These are phyloP conservation scores for Metarhizium anisopliae DNA, from an alignment of 2,329 filamentous ascomycete species.

Conservation along the genomic window DNA sequence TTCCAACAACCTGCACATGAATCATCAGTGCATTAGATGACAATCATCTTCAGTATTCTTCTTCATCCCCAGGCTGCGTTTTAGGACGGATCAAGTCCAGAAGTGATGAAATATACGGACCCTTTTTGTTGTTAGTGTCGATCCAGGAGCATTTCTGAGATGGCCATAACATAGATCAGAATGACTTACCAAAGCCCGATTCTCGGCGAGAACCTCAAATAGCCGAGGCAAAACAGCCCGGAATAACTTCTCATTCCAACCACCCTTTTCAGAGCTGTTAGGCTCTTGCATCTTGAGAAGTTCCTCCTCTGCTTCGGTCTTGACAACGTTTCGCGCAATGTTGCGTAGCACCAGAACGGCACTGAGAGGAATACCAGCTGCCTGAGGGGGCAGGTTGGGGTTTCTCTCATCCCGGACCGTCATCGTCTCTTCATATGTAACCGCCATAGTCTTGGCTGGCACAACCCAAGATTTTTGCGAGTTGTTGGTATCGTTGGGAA, in stretches of 20 bases:
- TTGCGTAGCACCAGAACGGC: constrained; percentile 72
- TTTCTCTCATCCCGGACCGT: constrained; percentile 49
- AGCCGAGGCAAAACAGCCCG: constrained; percentile 54
- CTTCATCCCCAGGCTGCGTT: constrained; percentile 16
- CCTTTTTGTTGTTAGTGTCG: constrained; percentile 18
- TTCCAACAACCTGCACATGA: not conserved
- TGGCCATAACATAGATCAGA: not conserved
- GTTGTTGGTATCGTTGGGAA: constrained; percentile 10
- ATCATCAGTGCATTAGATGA: not conserved
- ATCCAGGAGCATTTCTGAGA: not conserved
- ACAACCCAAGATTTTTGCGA: constrained; percentile 34
- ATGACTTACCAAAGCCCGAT: constrained; percentile 46
- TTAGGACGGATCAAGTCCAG: constrained; percentile 26
- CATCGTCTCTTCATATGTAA: constrained; percentile 48
- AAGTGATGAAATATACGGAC: constrained; percentile 31
- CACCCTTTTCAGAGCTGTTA: constrained; percentile 34
- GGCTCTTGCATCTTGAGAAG: constrained; percentile 38
- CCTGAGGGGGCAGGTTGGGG: constrained; percentile 48
- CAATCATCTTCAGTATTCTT: constrained; percentile 2
- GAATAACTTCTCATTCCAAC: constrained; percentile 62
- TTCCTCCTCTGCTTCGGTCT: constrained; percentile 50
- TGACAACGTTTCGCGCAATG: constrained; percentile 58
- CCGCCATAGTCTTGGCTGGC: constrained; percentile 45
- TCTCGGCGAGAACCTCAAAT: constrained; percentile 63
- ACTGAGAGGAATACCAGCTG: constrained; percentile 70